Percentiles rank a stretch among this genome's conserved stretches.
phyloP scores from a whole-genome alignment of 495 filamentous ascomycete species.

The Aspergillus panamensis region DNA sequence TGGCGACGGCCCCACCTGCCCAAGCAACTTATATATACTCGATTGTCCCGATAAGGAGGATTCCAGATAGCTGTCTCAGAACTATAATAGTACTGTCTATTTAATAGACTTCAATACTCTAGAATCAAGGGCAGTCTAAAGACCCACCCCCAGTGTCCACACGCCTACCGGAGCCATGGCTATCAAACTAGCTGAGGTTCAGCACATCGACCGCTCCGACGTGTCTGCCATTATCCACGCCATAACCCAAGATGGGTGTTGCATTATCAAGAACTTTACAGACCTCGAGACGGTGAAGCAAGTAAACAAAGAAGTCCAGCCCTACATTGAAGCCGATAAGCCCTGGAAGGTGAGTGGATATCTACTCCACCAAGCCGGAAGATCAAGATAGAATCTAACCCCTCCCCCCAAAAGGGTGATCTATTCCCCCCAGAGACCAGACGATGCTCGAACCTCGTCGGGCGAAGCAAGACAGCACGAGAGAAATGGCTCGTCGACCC shows the following conservation, averaged over 20 bases:
- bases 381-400: background rate
- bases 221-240: slow-evolving; percentile 10
- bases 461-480: slow-evolving; percentile 20
- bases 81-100: no score
- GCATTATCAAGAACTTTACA: slow-evolving; percentile 23
- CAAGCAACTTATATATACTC: no score
- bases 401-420: slow-evolving; percentile 15
- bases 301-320: slow-evolving; percentile 14
- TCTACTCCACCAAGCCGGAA: background rate
- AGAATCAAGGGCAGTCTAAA: background rate
- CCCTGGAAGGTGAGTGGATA: slow-evolving; percentile 18
- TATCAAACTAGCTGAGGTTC: slow-evolving; percentile 7
- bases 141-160: background rate
- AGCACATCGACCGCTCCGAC: slow-evolving; percentile 14
- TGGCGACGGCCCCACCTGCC: no score
- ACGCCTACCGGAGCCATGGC: slow-evolving; percentile 8
- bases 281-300: slow-evolving; percentile 8
- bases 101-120: background rate
- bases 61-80: no score
- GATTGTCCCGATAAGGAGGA: no score
- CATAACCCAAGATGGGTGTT: slow-evolving; percentile 18
- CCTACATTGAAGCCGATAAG: slow-evolving; percentile 19
- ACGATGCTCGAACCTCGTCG: slow-evolving; percentile 20
- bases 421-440: slow-evolving; percentile 26
- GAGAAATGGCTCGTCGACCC: slow-evolving; percentile 22